These are phyloP conservation scores for Eimeria maxima DNA, from an alignment of 169 alveolate species.

Conservation along the genomic window DNA sequence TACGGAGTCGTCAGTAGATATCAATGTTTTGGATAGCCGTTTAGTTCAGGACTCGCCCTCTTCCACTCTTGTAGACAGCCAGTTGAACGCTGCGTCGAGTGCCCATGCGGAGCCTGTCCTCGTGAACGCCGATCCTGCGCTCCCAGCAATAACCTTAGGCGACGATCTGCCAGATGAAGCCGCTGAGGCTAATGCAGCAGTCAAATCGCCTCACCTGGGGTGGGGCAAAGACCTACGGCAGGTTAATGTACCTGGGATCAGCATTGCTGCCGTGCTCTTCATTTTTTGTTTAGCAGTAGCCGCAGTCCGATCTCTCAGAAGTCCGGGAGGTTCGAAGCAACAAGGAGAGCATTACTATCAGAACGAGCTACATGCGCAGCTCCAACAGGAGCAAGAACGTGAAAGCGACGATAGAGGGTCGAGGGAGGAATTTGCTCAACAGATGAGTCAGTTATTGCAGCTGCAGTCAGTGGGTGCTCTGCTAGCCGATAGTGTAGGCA, in stretches of 20 bases:
- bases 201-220: neutral
- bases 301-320: neutral
- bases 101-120: neutral
- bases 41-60: neutral
- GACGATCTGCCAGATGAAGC: neutral
- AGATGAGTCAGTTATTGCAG: neutral
- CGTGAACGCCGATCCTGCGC: neutral
- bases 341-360: neutral
- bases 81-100: neutral
- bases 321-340: neutral
- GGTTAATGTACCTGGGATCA: neutral
- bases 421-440: neutral
- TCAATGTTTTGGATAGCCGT: neutral
- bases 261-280: neutral
- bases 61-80: neutral
- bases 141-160: neutral
- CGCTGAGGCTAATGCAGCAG: neutral
- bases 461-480: constrained; percentile 1
- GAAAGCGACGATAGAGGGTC: neutral
- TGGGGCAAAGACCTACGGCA: neutral
- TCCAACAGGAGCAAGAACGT: neutral
- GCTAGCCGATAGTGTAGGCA: constrained; percentile 2
- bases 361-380: neutral
- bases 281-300: neutral
- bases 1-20: neutral